Percentiles rank a stretch among this genome's conserved stretches.
These are phyloP conservation scores for Taxawa tesnikishii DNA, from an alignment of 2,329 filamentous ascomycete genomes.

Conservation along the genomic window DNA sequence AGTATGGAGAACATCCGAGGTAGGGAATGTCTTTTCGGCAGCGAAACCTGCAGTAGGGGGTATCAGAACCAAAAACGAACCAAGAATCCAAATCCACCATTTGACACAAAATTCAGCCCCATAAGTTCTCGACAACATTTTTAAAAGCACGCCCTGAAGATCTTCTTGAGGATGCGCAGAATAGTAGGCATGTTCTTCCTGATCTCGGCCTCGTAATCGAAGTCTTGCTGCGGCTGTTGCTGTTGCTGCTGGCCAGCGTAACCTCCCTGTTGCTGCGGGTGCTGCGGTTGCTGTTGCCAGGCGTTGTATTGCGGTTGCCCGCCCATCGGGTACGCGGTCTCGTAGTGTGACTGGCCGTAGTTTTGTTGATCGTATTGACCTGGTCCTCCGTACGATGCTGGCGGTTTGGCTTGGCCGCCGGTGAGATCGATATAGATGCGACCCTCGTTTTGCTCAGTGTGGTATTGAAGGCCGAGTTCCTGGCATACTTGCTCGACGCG, in stretches of 20 bases:
- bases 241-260: slow-evolving; percentile 29
- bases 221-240: slow-evolving; percentile 29
- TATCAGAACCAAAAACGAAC: too few species aligned
- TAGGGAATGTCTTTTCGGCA: too few species aligned
- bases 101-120: too few species aligned
- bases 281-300: slow-evolving; percentile 23
- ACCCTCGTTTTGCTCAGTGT: slow-evolving; percentile 80
- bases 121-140: too few species aligned
- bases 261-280: slow-evolving; percentile 24
- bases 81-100: not conserved
- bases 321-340: slow-evolving; percentile 25
- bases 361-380: slow-evolving; percentile 32
- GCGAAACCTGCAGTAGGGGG: too few species aligned
- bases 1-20: too few species aligned
- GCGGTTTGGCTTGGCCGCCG: slow-evolving; percentile 50
- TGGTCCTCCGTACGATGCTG: slow-evolving; percentile 22
- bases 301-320: slow-evolving; percentile 22
- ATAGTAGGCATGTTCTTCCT: slow-evolving; percentile 49
- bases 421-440: slow-evolving; percentile 79
- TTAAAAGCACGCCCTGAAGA: too few species aligned
- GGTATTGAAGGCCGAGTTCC: slow-evolving; percentile 70
- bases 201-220: slow-evolving; percentile 41
- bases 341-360: slow-evolving; percentile 28
- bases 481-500: slow-evolving; percentile 76
- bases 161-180: slow-evolving; percentile 49